Evolutionary conservation across 2,329 filamentous ascomycete species (phyloP).

Genomic region (Calonectria crousiana): DNA sequence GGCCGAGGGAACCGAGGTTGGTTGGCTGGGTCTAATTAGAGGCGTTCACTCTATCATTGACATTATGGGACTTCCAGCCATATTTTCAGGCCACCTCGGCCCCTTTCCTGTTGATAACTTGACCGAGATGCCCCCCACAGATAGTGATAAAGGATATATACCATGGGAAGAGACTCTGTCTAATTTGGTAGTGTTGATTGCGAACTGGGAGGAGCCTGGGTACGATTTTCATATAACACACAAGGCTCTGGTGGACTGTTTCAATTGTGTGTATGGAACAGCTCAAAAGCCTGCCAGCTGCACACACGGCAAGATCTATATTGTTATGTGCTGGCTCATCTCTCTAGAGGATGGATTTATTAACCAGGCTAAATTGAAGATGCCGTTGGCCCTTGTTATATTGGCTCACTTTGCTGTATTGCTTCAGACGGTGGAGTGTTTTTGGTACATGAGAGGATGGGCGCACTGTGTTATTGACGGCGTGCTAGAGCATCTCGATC

Average conservation of each 20-base stretch:
- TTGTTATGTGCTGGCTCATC: constrained; percentile 21
- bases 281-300: not conserved
- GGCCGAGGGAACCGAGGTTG: not conserved
- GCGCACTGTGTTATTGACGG: constrained; percentile 9
- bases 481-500: not conserved
- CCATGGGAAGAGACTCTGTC: not conserved
- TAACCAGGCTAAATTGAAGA: not conserved
- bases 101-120: not conserved
- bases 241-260: not conserved
- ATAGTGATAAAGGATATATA: not conserved
- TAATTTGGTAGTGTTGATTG: not conserved
- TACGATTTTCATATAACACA: not conserved
- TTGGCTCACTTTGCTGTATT: constrained; percentile 16
- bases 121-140: not conserved
- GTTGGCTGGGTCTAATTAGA: not conserved
- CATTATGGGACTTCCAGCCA: not conserved
- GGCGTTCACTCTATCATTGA: not conserved
- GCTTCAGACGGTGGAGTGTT: constrained; percentile 16
- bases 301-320: constrained; percentile 8
- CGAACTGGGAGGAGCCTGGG: not conserved
- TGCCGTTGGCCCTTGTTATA: constrained; percentile 2
- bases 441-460: constrained; percentile 23
- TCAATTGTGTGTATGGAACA: not conserved
- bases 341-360: constrained; percentile 11
- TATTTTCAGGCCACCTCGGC: not conserved